Percentiles rank a stretch among this genome's conserved stretches.
Conservation (phyloP, 768 basidiomycete genomes). For the Kwoniella newhampshirensis region DNA sequence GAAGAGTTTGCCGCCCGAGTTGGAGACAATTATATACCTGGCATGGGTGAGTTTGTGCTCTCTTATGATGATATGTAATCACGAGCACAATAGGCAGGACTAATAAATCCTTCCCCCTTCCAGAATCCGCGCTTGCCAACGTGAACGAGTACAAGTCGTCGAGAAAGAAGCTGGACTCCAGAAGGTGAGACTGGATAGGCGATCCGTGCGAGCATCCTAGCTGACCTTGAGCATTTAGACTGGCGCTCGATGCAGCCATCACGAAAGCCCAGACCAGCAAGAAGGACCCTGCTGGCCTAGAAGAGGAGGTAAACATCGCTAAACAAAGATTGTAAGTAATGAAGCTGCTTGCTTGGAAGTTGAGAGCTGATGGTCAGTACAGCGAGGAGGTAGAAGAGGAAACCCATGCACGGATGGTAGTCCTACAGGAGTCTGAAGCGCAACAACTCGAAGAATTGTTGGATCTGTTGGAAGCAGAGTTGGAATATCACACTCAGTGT, state of each 20-base stretch:
- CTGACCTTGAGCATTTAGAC: conserved; percentile 55
- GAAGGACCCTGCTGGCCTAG: conserved; percentile 73
- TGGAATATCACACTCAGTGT: conserved; percentile 72
- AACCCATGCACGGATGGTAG: conserved; percentile 73
- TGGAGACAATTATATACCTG: conserved; percentile 69
- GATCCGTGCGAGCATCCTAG: no score
- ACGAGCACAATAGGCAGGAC: no score
- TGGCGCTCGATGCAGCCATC: conserved; percentile 73
- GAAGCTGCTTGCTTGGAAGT: not conserved
- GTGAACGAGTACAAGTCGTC: conserved; percentile 79
- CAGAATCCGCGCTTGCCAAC: conserved; percentile 63
- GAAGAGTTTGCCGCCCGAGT: conserved; percentile 74
- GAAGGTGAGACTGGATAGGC: conserved; percentile 69
- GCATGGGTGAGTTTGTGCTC: conserved; percentile 56
- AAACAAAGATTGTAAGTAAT: conserved; percentile 69
- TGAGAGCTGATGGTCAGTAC: not conserved
- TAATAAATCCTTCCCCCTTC: no score
- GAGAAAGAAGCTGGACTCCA: conserved; percentile 82
- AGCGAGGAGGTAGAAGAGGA: conserved; percentile 87
- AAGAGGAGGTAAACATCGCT: conserved; percentile 74
- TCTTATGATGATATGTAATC: no score
- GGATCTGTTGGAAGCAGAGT: conserved; percentile 68
- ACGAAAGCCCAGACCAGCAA: conserved; percentile 71
- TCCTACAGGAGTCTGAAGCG: conserved; percentile 76
- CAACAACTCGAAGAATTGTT: conserved; percentile 70